Evolutionary conservation across 495 filamentous ascomycete genomes (phyloP).

Genomic region (Clohesyomyces aquaticus): DNA sequence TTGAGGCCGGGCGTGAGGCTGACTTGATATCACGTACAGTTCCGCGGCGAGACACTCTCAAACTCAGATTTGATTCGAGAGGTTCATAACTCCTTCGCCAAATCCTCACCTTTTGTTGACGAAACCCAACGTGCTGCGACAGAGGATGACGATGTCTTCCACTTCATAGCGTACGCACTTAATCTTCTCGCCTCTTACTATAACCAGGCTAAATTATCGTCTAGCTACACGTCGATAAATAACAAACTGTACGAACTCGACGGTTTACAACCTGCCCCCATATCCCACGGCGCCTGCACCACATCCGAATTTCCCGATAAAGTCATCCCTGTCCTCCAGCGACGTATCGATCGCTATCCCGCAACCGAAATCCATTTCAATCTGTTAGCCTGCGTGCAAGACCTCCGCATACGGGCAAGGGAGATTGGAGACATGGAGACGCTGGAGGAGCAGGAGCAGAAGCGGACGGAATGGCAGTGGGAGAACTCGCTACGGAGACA

Average conservation of each 20-base stretch:
- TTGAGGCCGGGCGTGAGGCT: too few species aligned
- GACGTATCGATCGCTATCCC: slow-evolving; percentile 84
- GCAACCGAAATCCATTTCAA: slow-evolving; percentile 91
- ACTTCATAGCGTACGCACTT: slow-evolving; percentile 78
- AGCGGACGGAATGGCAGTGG: slow-evolving; percentile 86
- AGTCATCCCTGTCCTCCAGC: slow-evolving; percentile 83
- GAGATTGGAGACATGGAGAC: slow-evolving; percentile 83
- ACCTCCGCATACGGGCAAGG: slow-evolving; percentile 72
- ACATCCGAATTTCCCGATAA: slow-evolving; percentile 72
- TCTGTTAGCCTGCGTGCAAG: slow-evolving; percentile 86
- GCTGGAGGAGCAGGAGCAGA: slow-evolving; percentile 78
- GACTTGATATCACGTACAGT: slow-evolving; percentile 29
- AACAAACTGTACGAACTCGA: slow-evolving; percentile 90
- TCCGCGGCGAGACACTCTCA: slow-evolving; percentile 67
- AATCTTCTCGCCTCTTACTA: too few species aligned
- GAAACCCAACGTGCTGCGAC: slow-evolving; percentile 70
- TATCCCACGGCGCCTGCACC: slow-evolving; percentile 78
- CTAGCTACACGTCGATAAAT: slow-evolving; percentile 78
- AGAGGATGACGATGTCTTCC: slow-evolving; percentile 81
- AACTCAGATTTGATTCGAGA: slow-evolving; percentile 83
- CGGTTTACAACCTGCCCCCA: slow-evolving; percentile 88
- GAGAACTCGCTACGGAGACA: slow-evolving; percentile 92
- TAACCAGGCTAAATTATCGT: too few species aligned
- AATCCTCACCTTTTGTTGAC: slow-evolving; percentile 85
- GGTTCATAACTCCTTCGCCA: slow-evolving; percentile 91